These are phyloP conservation scores for Fusarium luffae DNA, from an alignment of 2,329 filamentous ascomycete species.

Conservation along the genomic window DNA sequence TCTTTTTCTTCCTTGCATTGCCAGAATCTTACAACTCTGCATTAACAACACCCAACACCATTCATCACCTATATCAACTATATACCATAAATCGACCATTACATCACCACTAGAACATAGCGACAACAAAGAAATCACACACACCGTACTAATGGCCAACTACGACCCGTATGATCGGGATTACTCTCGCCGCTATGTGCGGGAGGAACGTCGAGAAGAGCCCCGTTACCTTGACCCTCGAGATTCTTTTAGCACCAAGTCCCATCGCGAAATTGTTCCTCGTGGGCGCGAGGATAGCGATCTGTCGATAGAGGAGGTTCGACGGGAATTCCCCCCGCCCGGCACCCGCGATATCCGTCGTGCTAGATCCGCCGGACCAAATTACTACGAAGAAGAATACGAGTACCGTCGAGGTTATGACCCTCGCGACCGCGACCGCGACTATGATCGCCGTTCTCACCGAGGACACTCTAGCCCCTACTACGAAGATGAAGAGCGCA, in stretches of 20 bases:
- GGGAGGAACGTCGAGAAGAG: constrained; percentile 65
- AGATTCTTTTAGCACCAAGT: constrained; percentile 60
- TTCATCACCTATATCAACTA: neutral
- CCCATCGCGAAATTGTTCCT: constrained; percentile 65
- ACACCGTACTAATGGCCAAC: constrained; percentile 51
- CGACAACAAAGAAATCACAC: constrained; percentile 6
- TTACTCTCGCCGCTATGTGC: constrained; percentile 63
- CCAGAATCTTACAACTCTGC: constrained; percentile 5
- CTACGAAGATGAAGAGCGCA: constrained; percentile 69
- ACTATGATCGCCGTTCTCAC: constrained; percentile 57
- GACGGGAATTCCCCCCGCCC: constrained; percentile 85
- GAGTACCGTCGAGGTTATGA: constrained; percentile 64
- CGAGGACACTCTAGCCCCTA: constrained; percentile 60
- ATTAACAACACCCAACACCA: constrained; percentile 1
- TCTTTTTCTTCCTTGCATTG: constrained; percentile 24
- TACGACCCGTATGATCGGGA: constrained; percentile 68
- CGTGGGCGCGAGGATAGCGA: constrained; percentile 77
- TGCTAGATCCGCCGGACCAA: constrained; percentile 71
- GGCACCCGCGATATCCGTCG: constrained; percentile 64
- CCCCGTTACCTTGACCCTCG: constrained; percentile 65
- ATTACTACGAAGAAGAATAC: constrained; percentile 66
- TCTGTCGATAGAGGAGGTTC: constrained; percentile 81
- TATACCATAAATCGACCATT: constrained; percentile 2
- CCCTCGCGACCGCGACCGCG: constrained; percentile 54
- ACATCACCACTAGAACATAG: constrained; percentile 5